Evolutionary conservation across 345 rosid species (phyloP).

Genomic region (Aurinia saxatilis): DNA sequence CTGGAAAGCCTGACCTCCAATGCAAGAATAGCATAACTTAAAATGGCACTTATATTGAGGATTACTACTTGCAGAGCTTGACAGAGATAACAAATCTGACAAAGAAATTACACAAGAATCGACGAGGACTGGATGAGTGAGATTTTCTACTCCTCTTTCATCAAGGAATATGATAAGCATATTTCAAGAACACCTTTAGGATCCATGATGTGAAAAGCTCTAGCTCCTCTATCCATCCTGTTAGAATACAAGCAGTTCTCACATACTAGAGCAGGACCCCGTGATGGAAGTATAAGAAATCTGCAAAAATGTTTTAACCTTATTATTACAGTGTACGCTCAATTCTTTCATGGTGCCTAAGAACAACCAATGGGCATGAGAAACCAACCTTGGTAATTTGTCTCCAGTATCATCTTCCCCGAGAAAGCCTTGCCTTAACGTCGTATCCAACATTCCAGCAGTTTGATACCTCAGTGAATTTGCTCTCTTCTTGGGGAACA

Average conservation of each 20-base stretch:
- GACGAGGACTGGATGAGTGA: constrained; percentile 51
- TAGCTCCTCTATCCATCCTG: constrained; percentile 57
- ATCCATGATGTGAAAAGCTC: constrained; percentile 90
- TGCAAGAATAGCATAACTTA: not conserved
- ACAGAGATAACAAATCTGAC: not conserved
- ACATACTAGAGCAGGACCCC: constrained; percentile 67
- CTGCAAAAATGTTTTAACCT: constrained; percentile 30
- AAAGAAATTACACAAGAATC: constrained; percentile 10
- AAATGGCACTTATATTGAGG: too few relatives aligned
- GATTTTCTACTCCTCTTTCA: constrained; percentile 42
- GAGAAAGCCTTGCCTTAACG: constrained; percentile 78
- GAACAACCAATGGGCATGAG: not conserved
- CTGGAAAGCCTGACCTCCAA: constrained; percentile 59
- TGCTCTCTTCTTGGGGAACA: constrained; percentile 73
- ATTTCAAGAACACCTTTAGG: constrained; percentile 75
- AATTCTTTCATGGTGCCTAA: not conserved
- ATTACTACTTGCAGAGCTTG: not conserved
- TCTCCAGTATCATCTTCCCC: constrained; percentile 98
- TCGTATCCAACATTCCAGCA: constrained; percentile 84
- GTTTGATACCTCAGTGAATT: constrained; percentile 78
- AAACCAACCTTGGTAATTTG: constrained; percentile 65
- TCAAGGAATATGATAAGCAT: constrained; percentile 83
- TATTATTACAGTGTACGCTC: too few relatives aligned
- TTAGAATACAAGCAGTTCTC: constrained; percentile 79
- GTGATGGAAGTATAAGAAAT: constrained; percentile 84